Evolutionary conservation across 345 rosid species (phyloP), one percentile per base, ranked within the genome.

Genomic region (Eucalyptus pauciflora): DNA sequence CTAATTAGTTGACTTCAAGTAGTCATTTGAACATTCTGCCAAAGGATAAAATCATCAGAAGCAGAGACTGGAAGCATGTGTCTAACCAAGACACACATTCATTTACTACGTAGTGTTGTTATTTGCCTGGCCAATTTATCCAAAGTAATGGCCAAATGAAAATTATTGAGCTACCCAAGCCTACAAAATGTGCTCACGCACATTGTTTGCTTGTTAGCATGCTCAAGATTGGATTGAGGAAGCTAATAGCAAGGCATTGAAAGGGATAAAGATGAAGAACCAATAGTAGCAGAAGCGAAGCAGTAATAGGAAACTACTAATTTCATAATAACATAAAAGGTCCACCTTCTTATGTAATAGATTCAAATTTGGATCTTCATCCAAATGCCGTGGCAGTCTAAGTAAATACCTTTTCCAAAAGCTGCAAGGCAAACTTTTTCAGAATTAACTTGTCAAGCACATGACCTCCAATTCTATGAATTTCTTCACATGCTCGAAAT

Each of bases 391-490:
- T 45, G 45, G 80, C 60, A 80, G 64, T 76, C 46, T 37, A 37
- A 88, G 27, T 62, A 80, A 86, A 58, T 91, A 96, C 99, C 98
- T 96, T 96, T 93, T 96, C 98, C 92, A 94, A 88, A 86, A 98
- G 91, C 90, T 93, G 91, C 90, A 90, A 92, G 8, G 99, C 94
- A 93, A 98, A 96, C n/a, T 95, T 96, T 92, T 93, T 94, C 91
- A 98, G 91, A 90, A 97, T 96, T 71, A 95, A 93, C 92, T 94
- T 98, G 92, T 97, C 96, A 69, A 97, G 97, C 54, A 97, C 97
- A 88, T 97, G 99, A 88, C 99, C 99, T 89, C 99, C 41, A 37
- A 37, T 37, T 37, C 41, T 37, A 37, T 37, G 41, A 37, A 37
- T 37, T 37, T 37, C 41, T 37, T 37, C 41, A 37, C 41, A 37